Evolutionary conservation across 192 early-diverging fungal species (phyloP), one percentile per base, ranked within the genome.

Genomic region (Nowakowskiella sp.): DNA sequence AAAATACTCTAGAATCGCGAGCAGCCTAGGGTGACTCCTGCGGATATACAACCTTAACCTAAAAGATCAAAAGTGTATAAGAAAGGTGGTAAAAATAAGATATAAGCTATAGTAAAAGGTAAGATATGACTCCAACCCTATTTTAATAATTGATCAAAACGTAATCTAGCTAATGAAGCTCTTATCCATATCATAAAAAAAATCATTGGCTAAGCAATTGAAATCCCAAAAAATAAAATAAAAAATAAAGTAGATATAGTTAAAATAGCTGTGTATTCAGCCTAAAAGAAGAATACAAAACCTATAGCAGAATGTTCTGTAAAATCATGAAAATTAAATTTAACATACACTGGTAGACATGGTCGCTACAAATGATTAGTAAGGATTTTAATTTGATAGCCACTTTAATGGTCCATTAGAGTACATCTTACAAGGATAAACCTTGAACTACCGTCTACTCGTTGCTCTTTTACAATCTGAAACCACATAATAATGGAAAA

Each of bases 221-320:
- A 77, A 4, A 69, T 59, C 26, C 72, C 72, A 67, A 74, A 72
- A 34, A 74, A 74, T 47, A 74, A 43, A 13, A 74, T 76, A 49
- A 55, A 64, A 66, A 42, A 44, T 65, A 73, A 71, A 49, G 71
- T 76, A 65, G 46, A 51, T 32, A 73, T 54, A 44, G 67, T 57
- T 0, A 73, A 49, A 27, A 73, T 73, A 31, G 45, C 52, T 26
- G 52, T 58, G 50, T 73, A 73, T 49, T 73, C 71, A 3, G 70
- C 70, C 32, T 66, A 57, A 55, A 72, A 72, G 25, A 72, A 72
- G 44, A 59, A 75, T 24, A 62, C 73, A 62, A 73, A 74, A 19
- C 62, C 51, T 25, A 73, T 56, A 2, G 70, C 61, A 23, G 61
- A 65, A 26, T 76, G 66, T 65, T 73, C 73, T 31, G 69, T 73